Evolutionary conservation across 1,139 yeast genomes (phyloP).

Genomic region (Zygosaccharomyces sapae): DNA sequence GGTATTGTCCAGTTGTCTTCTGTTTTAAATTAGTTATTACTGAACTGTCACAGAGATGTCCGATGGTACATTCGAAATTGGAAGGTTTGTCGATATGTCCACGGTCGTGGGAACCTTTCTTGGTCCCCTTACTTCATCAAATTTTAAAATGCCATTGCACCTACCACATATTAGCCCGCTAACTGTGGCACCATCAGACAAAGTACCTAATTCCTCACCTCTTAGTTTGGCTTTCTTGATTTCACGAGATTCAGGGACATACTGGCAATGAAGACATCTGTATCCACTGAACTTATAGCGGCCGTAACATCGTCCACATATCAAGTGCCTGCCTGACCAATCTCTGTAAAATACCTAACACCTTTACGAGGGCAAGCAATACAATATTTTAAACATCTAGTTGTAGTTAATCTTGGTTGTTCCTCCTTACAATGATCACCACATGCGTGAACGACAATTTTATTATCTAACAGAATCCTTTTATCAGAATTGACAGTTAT

Average conservation of each 20-base stretch:
- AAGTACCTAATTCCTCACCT: slow-evolving; percentile 16
- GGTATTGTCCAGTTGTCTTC: too few relatives aligned
- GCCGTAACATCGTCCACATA: slow-evolving; percentile 29
- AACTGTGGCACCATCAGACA: slow-evolving; percentile 19
- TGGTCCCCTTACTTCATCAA: slow-evolving; percentile 25
- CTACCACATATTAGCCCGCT: slow-evolving; percentile 22
- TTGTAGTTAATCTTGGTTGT: slow-evolving; percentile 16
- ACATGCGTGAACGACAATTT: slow-evolving; percentile 21
- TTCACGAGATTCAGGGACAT: slow-evolving; percentile 30
- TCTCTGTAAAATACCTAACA: slow-evolving; percentile 26
- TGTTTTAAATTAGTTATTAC: not conserved
- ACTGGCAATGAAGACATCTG: slow-evolving; percentile 25
- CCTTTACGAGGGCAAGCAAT: slow-evolving; percentile 28
- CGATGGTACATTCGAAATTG: not conserved
- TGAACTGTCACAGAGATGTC: not conserved
- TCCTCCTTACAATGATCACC: slow-evolving; percentile 21
- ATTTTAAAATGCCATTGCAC: slow-evolving; percentile 24
- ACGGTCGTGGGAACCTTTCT: slow-evolving; percentile 8
- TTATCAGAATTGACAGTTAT: slow-evolving; percentile 18
- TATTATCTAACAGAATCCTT: slow-evolving; percentile 22
- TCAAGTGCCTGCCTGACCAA: slow-evolving; percentile 26
- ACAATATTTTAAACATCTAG: slow-evolving; percentile 23
- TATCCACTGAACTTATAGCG: slow-evolving; percentile 27
- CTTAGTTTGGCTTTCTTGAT: slow-evolving; percentile 18
- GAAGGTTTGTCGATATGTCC: slow-evolving; percentile 7